Evolutionary conservation across 164 flowering plant genomes (phyloP).

Genomic region (Chimonanthus praecox): DNA sequence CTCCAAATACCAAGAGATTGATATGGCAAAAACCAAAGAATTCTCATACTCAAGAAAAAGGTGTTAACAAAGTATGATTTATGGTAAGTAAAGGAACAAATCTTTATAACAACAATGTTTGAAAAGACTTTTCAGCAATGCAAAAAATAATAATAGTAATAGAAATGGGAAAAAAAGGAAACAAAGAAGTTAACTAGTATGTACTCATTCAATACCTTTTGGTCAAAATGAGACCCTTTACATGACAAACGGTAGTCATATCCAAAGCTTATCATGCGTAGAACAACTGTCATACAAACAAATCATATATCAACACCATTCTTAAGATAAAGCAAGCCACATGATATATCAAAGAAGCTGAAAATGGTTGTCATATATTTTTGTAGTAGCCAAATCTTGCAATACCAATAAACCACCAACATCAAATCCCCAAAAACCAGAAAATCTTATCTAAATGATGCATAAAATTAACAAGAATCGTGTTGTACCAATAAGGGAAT

Average conservation of each 20-base stretch:
- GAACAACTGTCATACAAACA: constrained; percentile 46
- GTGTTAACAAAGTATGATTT: too few relatives aligned
- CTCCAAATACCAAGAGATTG: too few relatives aligned
- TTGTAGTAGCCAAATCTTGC: too few relatives aligned
- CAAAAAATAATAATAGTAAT: background rate
- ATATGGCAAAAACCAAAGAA: too few relatives aligned
- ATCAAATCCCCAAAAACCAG: too few relatives aligned
- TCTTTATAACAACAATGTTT: background rate
- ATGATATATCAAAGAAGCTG: background rate
- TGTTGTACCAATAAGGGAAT: too few relatives aligned
- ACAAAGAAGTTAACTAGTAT: background rate
- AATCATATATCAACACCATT: background rate
- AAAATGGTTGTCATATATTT: too few relatives aligned
- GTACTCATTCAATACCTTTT: constrained; percentile 42
- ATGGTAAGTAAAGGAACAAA: background rate
- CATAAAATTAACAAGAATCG: too few relatives aligned
- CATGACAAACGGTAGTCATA: constrained; percentile 84
- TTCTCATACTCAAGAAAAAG: too few relatives aligned
- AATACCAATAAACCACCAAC: too few relatives aligned
- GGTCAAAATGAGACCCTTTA: constrained; percentile 48
- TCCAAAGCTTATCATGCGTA: constrained; percentile 98
- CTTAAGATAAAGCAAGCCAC: background rate
- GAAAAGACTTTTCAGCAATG: background rate
- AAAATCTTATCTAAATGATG: too few relatives aligned
- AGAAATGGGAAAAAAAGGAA: background rate